Evolutionary conservation across 306 rosid species (phyloP), one percentile per base, ranked within the genome.

Genomic region (Cucumis sativus): DNA sequence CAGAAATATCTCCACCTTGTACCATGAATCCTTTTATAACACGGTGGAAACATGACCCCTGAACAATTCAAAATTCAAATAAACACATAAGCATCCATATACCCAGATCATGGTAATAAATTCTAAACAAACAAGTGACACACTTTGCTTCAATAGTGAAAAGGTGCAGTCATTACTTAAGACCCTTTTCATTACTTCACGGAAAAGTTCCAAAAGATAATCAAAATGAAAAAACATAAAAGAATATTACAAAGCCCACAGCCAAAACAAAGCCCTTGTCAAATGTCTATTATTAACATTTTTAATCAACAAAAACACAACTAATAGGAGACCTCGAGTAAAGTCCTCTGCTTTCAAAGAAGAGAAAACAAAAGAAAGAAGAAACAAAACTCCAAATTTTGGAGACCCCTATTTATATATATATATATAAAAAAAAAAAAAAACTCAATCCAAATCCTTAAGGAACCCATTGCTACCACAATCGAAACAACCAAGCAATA

Each of bases 1-100:
- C 95, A 33, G 98, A 91, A 70, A 89, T 91, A 80, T 94, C 98
- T 41, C 98, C 98, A 67, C 95, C 94, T 88, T 92, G 95, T 63
- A 91, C 85, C 98, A 91, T 94, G 78, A 87, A 92, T 80, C 95
- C 90, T 75, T 89, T 90, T 73, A 88, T 37, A 67, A 92, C 85
- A 43, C 93, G 96, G 82, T 91, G 98, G 81, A 92, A 90, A 80
- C 88, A 84, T 23, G 87, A 85, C 43, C 96, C 98, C 98, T 94
- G 85, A 73, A 8, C 35, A 74, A 54, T 74, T 58, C 59, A 18
- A 17, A 18, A 16, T 74, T 74, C 20, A 74, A 18, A 20, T 20
- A 18, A 55, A 16, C 41, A 55, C 6, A 74, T 55, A n/a, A 55
- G 35, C 65, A 52, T 74, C 18, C 58, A 54, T 15, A 21, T 17